Conservation (phyloP, 495 filamentous ascomycete genomes). For the Aspergillus ellipticus region DNA sequence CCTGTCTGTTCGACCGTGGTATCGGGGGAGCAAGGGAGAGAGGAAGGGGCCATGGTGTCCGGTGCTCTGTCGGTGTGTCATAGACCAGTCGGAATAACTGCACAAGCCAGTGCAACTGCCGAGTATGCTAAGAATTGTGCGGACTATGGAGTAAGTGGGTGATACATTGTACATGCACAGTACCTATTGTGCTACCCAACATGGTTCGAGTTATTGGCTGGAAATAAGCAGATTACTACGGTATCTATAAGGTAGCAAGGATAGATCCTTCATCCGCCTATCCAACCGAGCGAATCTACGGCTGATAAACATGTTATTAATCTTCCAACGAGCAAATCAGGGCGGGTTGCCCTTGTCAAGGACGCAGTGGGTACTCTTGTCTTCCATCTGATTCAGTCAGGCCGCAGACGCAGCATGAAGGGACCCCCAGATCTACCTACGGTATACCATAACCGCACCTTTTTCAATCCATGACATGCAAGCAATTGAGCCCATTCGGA, state of each 20-base stretch:
- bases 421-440: background rate
- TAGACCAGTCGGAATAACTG: background rate
- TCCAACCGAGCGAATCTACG: background rate
- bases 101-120: background rate
- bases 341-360: background rate
- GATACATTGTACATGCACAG: background rate
- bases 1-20: background rate
- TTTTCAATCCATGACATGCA: no score
- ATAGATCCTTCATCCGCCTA: background rate
- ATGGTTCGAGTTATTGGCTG: background rate
- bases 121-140: background rate
- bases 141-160: background rate
- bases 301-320: background rate
- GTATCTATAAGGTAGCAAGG: background rate
- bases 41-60: background rate
- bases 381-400: background rate
- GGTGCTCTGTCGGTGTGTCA: conserved; percentile 1
- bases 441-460: no score
- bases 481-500: background rate
- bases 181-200: background rate
- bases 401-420: background rate
- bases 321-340: background rate
- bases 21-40: conserved; percentile 9
- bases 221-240: background rate
- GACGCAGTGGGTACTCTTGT: no score